phyloP scores from a whole-genome alignment of 73 alveolate genomes.

The Stentor coeruleus region DNA sequence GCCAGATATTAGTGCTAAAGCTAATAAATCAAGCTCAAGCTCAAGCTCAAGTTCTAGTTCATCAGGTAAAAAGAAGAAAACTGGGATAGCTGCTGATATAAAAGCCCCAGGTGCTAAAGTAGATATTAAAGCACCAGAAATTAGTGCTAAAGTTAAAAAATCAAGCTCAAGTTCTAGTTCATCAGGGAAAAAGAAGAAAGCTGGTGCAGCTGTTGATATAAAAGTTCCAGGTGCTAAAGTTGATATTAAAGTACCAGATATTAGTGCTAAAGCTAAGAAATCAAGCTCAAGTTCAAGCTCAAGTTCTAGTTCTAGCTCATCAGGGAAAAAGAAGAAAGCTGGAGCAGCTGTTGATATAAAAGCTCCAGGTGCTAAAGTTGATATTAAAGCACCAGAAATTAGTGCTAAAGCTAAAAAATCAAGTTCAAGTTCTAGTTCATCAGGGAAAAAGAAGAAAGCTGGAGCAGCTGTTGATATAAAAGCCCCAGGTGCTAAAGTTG shows the following conservation, averaged over 20 bases:
- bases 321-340: slow-evolving; percentile 11
- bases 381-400: background rate
- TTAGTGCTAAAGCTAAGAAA: background rate
- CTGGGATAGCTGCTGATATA: background rate
- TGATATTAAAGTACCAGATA: background rate
- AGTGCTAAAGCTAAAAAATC: background rate
- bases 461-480: background rate
- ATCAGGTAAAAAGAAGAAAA: background rate
- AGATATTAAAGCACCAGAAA: background rate
- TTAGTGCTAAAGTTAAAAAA: background rate
- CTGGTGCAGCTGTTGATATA: background rate
- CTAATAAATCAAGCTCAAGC: background rate
- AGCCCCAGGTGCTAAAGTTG: background rate
- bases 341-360: background rate
- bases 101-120: slow-evolving; percentile 9
- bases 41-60: background rate
- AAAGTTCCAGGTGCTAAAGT: slow-evolving; percentile 24
- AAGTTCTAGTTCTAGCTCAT: background rate
- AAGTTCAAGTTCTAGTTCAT: background rate
- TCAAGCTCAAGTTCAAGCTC: background rate
- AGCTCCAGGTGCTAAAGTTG: slow-evolving; percentile 12
- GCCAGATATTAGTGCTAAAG: background rate
- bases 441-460: background rate
- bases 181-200: background rate
- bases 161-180: background rate